These are phyloP conservation scores for Senecio squalidus DNA, from an alignment of 140 eudicot genomes.

Conservation along the genomic window DNA sequence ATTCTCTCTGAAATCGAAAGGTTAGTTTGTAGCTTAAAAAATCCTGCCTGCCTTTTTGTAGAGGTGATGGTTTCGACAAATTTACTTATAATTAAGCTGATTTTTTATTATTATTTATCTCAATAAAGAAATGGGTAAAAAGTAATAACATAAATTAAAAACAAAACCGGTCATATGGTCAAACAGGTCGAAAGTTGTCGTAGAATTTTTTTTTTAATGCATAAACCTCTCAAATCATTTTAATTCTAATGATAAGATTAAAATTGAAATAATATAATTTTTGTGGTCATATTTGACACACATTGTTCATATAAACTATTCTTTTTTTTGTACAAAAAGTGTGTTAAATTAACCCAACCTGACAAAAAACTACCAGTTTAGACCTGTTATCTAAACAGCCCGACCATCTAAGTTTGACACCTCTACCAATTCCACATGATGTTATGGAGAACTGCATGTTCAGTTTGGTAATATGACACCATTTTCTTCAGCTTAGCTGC, in stretches of 20 bases:
- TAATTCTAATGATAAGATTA: no score
- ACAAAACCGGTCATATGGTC: neutral
- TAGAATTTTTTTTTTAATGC: neutral
- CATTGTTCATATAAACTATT: no score
- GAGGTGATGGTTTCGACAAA: neutral
- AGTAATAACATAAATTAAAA: neutral
- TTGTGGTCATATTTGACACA: no score
- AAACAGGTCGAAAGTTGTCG: neutral
- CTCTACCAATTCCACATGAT: neutral
- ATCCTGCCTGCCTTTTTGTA: conserved; percentile 2
- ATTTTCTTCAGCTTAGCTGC: conserved; percentile 69
- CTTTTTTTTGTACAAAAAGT: neutral
- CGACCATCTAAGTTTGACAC: neutral
- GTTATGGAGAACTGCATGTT: conserved; percentile 23
- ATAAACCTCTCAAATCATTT: no score
- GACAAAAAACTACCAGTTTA: neutral
- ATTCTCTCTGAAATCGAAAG: conserved; percentile 79
- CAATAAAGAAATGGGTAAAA: neutral
- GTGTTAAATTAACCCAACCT: neutral
- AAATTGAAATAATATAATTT: no score
- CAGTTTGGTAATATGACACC: conserved; percentile 10
- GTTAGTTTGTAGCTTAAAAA: conserved; percentile 31
- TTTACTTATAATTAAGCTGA: neutral
- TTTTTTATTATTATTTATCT: neutral
- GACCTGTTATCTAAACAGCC: neutral